phyloP scores from a whole-genome alignment of 371 early-diverging fungal genomes.

The Capillidium heterosporum region DNA sequence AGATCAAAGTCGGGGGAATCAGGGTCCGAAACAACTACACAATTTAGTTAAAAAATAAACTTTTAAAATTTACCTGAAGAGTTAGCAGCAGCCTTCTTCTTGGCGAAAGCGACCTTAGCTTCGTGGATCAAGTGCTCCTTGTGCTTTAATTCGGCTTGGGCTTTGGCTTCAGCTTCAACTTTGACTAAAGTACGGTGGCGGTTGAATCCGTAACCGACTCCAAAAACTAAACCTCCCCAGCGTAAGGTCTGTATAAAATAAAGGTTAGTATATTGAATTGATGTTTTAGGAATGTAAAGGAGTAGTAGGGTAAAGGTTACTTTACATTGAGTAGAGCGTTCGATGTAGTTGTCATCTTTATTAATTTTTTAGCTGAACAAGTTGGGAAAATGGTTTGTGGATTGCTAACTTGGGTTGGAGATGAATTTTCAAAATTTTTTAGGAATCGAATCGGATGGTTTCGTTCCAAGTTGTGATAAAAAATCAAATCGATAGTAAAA shows the following conservation, averaged over 20 bases:
- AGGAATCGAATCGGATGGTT: no score
- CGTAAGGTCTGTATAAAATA: neutral
- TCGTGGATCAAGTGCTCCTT: slow-evolving; percentile 1
- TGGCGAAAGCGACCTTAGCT: slow-evolving; percentile 1
- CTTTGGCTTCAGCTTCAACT: neutral
- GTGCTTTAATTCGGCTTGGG: neutral
- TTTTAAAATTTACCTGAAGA: neutral
- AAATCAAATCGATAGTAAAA: no score
- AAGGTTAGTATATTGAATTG: neutral
- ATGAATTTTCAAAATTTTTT: no score
- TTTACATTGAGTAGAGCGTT: neutral
- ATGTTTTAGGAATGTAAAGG: no score
- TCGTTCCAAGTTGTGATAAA: no score
- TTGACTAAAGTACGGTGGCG: neutral
- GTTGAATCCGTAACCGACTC: neutral
- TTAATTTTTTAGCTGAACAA: no score
- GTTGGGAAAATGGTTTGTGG: no score
- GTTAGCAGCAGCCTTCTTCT: neutral
- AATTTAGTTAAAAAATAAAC: neutral
- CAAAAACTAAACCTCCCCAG: slow-evolving; percentile 3
- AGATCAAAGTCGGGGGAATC: neutral
- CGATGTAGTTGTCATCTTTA: neutral
- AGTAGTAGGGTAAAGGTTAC: neutral
- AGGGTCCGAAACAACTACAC: slow-evolving; percentile 1
- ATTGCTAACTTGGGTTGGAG: no score